Conservation (phyloP, 2,329 filamentous ascomycete species). For the Zopfia rhizophila region DNA sequence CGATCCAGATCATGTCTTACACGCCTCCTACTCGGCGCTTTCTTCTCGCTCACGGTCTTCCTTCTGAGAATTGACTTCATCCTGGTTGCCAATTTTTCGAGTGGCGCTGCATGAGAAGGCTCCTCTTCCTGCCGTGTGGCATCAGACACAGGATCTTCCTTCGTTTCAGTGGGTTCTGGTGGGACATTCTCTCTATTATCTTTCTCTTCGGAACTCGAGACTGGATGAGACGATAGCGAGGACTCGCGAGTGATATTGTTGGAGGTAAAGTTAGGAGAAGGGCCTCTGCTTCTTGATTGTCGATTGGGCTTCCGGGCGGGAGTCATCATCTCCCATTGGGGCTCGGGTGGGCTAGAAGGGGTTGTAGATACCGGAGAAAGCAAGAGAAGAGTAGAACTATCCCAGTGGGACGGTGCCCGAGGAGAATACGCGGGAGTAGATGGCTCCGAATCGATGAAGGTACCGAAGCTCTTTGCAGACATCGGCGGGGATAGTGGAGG, state of each 20-base stretch:
- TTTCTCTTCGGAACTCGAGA: slow-evolving; percentile 21
- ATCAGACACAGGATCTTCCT: background rate
- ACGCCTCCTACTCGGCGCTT: slow-evolving; percentile 30
- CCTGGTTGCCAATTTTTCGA: slow-evolving; percentile 41
- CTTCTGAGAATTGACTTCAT: slow-evolving; percentile 44
- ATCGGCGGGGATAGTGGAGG: slow-evolving; percentile 45
- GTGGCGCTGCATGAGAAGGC: slow-evolving; percentile 26
- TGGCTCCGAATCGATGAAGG: slow-evolving; percentile 50
- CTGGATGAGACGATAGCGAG: slow-evolving; percentile 28
- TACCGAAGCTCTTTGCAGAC: slow-evolving; percentile 48
- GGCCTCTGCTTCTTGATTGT: background rate
- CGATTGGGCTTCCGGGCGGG: slow-evolving; percentile 23
- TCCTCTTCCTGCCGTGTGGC: slow-evolving; percentile 16
- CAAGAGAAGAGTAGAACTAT: slow-evolving; percentile 38
- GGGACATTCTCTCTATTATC: slow-evolving; percentile 28
- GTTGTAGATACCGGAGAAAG: slow-evolving; percentile 42
- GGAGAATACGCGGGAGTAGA: slow-evolving; percentile 50
- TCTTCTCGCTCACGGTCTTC: slow-evolving; percentile 30
- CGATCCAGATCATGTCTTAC: slow-evolving; percentile 41
- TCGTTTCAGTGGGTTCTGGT: slow-evolving; percentile 18
- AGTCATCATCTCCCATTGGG: slow-evolving; percentile 45
- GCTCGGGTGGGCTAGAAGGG: slow-evolving; percentile 38
- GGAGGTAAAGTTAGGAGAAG: background rate
- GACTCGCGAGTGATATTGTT: slow-evolving; percentile 16
- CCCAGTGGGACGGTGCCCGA: slow-evolving; percentile 35